Percentiles rank a stretch among this genome's conserved stretches.
phyloP scores from a whole-genome alignment of 495 filamentous ascomycete genomes.

The Cudoniella acicularis region DNA sequence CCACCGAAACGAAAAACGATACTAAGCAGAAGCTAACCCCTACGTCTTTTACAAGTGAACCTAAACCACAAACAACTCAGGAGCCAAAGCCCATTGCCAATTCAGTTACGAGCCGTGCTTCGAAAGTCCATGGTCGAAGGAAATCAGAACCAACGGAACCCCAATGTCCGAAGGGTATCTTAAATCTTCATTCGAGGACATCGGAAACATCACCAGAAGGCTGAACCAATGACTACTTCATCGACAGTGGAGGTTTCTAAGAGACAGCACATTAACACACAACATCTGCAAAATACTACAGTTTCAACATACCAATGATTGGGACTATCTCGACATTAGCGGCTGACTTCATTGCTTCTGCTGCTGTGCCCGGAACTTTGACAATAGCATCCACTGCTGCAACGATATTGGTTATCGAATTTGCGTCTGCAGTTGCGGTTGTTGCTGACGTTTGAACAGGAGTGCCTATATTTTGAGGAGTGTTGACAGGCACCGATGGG shows the following conservation, averaged over 20 bases:
- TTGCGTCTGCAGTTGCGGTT: too few relatives aligned
- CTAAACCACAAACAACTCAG: not conserved
- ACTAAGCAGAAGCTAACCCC: not conserved
- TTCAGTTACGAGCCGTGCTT: not conserved
- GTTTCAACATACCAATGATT: too few relatives aligned
- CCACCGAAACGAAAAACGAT: not conserved
- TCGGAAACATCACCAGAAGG: conserved; percentile 2
- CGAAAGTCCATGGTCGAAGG: conserved; percentile 3
- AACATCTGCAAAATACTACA: too few relatives aligned
- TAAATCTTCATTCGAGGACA: conserved; percentile 23
- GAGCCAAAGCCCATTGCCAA: not conserved
- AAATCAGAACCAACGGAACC: conserved; percentile 19
- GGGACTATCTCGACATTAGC: too few relatives aligned
- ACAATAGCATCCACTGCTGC: too few relatives aligned
- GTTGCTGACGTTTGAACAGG: too few relatives aligned
- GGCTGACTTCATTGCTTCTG: too few relatives aligned
- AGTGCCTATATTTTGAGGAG: too few relatives aligned
- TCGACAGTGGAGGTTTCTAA: not conserved
- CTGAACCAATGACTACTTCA: not conserved
- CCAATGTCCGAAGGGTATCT: conserved; percentile 17
- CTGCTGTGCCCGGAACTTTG: too few relatives aligned
- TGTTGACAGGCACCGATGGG: conserved; percentile 43
- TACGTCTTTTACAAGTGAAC: not conserved
- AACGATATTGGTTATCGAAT: too few relatives aligned
- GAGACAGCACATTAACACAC: too few relatives aligned